These are phyloP conservation scores for Drechslerella coelobrocha DNA, from an alignment of 2,329 filamentous ascomycete genomes.

Conservation along the genomic window DNA sequence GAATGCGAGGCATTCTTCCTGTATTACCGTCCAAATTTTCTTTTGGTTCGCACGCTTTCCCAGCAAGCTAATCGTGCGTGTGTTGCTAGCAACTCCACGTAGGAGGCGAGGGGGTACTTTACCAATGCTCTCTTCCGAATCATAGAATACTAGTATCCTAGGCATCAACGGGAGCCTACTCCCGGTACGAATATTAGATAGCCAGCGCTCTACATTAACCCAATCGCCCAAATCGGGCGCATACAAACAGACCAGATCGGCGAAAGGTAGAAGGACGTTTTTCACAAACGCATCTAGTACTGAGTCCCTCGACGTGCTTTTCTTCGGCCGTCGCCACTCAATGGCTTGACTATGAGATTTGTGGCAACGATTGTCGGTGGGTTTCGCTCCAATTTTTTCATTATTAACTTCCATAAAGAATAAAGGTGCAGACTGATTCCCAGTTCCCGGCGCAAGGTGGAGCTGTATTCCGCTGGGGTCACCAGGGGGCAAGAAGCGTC, in stretches of 20 bases:
- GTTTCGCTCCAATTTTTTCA: background rate
- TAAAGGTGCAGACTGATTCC: background rate
- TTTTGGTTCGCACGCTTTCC: background rate
- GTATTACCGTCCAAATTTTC: background rate
- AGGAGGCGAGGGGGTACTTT: background rate
- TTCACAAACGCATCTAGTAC: background rate
- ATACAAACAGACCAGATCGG: background rate
- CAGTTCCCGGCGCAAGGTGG: constrained; percentile 1
- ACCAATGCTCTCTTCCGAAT: background rate
- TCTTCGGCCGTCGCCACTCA: background rate
- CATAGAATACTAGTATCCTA: constrained; percentile 6
- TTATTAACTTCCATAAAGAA: constrained; percentile 5
- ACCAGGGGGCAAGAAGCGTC: constrained; percentile 2
- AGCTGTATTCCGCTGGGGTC: background rate
- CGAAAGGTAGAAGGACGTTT: background rate
- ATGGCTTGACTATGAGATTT: background rate
- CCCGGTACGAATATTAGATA: constrained; percentile 5
- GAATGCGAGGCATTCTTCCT: constrained; percentile 17
- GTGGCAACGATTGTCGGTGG: constrained; percentile 1
- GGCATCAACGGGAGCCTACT: background rate
- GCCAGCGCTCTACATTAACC: background rate
- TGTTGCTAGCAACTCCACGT: background rate
- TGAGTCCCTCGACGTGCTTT: background rate
- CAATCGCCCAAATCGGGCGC: background rate
- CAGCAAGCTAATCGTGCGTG: background rate